Base-by-base conservation (phyloP, 2,329 filamentous ascomycete genomes). In the Aulographum hederae region DNA sequence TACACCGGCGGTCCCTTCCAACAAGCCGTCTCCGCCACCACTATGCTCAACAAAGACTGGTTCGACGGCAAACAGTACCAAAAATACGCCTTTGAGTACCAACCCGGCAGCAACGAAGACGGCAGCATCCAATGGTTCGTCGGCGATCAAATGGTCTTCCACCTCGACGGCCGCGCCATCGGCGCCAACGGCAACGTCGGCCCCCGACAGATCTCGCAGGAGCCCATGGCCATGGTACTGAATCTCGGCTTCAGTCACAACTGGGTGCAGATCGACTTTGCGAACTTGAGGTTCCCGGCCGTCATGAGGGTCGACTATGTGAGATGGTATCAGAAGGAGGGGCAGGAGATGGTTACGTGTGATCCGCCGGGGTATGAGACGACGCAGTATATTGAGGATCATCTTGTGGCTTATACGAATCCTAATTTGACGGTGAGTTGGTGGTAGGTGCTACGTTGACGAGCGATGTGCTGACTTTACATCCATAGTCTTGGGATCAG, bases 301-400 rank as follows among this genome's bases (percentile, higher is more conserved):
- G 50, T 62, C 12, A 63, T 68, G 60, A 51, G 61, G 15, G 47
- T 69, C 19, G 65, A 68, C 38, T 67, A 69, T 41, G 58, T 69
- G 11, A 51, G 65, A 5, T 60, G 61, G 45, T 69, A 69, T 40
- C 65, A 69, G 43, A 56, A 58, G 36, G 47, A 53, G 32, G 63
- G 58, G 2, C 38, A 60, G 32, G 48, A 53, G 32, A 52, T 53
- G 34, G 51, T 68, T 13, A 69, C 64, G 10, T 69, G 65, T 43
- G 65, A 69, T 45, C 65, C 64, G 5, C 56, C 56, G 2, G 64
- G 61, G 3, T 65, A 60, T 37, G 58, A 62, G 37, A 66, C 62
- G 3, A 65, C 62, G 0, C 41, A 60, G 32, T 66, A 65, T 34
- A 65, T 66, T 41, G 47, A 51, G 32, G 45, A 57, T 16, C 61